Evolutionary conservation across 805 yeast species (phyloP).

Genomic region (Kluyveromyces wickerhamii): DNA sequence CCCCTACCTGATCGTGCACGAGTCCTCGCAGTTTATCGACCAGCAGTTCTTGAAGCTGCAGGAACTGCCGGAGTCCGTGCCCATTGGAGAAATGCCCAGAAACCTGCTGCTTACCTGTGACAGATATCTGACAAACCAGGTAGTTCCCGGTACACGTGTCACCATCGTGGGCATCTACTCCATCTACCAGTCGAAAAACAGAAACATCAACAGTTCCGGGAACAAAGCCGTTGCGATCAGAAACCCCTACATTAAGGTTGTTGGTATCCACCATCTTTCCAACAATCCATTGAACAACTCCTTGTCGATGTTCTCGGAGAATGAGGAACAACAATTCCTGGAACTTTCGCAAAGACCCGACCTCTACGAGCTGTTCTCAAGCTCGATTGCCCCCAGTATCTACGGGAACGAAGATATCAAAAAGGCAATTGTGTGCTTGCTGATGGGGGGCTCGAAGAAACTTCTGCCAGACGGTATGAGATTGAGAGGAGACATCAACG

Average conservation of each 20-base stretch:
- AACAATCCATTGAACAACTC: constrained; percentile 48
- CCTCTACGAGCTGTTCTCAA: constrained; percentile 75
- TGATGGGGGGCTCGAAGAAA: constrained; percentile 93
- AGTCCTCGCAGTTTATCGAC: constrained; percentile 86
- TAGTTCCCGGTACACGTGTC: constrained; percentile 93
- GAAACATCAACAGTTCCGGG: constrained; percentile 41
- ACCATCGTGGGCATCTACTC: constrained; percentile 90
- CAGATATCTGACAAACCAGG: constrained; percentile 79
- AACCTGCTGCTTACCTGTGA: constrained; percentile 83
- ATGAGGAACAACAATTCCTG: constrained; percentile 88
- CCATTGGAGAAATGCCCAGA: constrained; percentile 98
- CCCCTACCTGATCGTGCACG: constrained; percentile 90
- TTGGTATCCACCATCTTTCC: constrained; percentile 82
- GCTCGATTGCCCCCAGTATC: constrained; percentile 92
- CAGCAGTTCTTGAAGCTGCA: constrained; percentile 91
- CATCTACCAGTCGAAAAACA: constrained; percentile 69
- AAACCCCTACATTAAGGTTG: constrained; percentile 79
- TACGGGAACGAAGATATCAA: constrained; percentile 91
- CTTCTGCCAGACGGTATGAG: constrained; percentile 93
- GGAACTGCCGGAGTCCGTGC: constrained; percentile 97
- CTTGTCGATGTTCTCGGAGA: constrained; percentile 62
- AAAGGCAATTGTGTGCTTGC: constrained; percentile 82
- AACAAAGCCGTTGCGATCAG: constrained; percentile 67
- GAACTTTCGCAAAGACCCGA: constrained; percentile 75
- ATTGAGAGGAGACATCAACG: constrained; percentile 94